phyloP scores from a whole-genome alignment of 2,329 filamentous ascomycete species.

The Colletotrichum kahawae region DNA sequence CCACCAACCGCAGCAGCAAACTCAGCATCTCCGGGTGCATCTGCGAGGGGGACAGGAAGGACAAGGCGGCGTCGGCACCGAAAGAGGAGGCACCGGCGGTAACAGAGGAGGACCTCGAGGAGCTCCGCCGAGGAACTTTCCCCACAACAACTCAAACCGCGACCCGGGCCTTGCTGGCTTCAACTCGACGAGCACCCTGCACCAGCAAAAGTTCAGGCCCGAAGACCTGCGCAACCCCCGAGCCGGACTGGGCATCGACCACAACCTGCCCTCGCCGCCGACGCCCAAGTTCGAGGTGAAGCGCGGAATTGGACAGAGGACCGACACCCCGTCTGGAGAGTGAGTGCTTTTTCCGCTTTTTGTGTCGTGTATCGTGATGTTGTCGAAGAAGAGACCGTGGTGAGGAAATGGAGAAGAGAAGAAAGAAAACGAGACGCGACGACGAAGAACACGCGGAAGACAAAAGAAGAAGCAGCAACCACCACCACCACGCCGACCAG shows the following conservation, averaged over 20 bases:
- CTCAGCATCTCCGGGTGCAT: not conserved
- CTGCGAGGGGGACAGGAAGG: not conserved
- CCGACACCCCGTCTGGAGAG: not conserved
- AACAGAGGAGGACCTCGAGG: not conserved
- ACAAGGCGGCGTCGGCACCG: not conserved
- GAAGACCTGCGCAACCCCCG: slow-evolving; percentile 4
- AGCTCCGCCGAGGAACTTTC: not conserved
- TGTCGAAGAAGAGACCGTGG: not conserved
- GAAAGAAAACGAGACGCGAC: not conserved
- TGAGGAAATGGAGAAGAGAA: not conserved
- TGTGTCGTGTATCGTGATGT: not conserved
- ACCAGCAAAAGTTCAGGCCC: slow-evolving; percentile 11
- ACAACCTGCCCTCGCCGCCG: not conserved
- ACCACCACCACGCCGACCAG: not conserved
- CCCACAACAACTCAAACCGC: not conserved
- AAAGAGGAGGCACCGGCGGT: not conserved
- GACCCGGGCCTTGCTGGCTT: not conserved
- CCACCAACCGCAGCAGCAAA: not conserved
- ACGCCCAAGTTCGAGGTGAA: not conserved
- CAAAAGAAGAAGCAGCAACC: not conserved
- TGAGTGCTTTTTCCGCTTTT: not conserved
- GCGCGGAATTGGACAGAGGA: not conserved
- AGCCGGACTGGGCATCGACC: slow-evolving; percentile 5
- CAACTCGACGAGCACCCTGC: not conserved
- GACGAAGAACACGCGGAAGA: not conserved